Percentiles rank a stretch among this genome's conserved stretches.
phyloP scores from a whole-genome alignment of 2,329 filamentous ascomycete genomes.

The Fusarium sp. region DNA sequence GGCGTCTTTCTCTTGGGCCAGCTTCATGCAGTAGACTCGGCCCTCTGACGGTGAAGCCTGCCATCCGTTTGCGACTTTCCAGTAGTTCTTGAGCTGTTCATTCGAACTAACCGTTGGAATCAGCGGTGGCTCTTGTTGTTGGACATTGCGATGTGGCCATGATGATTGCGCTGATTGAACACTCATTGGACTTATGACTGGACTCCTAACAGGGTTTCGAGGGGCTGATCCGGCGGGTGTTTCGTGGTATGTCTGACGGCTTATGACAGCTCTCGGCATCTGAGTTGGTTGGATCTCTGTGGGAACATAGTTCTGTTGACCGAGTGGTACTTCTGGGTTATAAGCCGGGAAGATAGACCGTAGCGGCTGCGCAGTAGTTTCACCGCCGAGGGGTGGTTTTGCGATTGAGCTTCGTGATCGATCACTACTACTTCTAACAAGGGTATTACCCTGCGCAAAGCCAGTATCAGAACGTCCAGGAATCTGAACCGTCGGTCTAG shows the following conservation, averaged over 20 bases:
- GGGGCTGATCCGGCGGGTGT: conserved; percentile 2
- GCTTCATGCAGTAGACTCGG: conserved; percentile 66
- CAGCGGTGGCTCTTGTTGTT: conserved; percentile 52
- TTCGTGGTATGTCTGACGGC: conserved; percentile 66
- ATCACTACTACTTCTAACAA: conserved; percentile 58
- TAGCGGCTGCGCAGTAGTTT: conserved; percentile 52
- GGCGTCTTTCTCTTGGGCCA: conserved; percentile 65
- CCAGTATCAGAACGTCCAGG: conserved; percentile 59
- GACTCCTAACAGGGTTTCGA: conserved; percentile 33
- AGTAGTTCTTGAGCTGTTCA: conserved; percentile 70
- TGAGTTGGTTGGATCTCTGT: conserved; percentile 70
- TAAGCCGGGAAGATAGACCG: conserved; percentile 82
- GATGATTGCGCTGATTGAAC: conserved; percentile 17
- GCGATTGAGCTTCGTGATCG: conserved; percentile 66
- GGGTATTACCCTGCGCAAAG: conserved; percentile 52
- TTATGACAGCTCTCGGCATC: conserved; percentile 72
- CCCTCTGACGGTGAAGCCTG: conserved; percentile 68
- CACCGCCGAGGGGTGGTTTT: conserved; percentile 59
- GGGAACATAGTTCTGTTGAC: conserved; percentile 76
- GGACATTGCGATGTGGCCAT: conserved; percentile 45
- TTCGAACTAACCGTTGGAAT: conserved; percentile 64
- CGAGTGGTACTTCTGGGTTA: conserved; percentile 71
- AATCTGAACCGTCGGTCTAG: conserved; percentile 53
- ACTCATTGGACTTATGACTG: conserved; percentile 36
- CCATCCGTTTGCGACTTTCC: conserved; percentile 77